A percentile compares a stretch with the other conserved stretches of the same genome.
Evolutionary conservation across 1,284 basidiomycete species (phyloP).

Genomic region (Moniliophthora roreri): DNA sequence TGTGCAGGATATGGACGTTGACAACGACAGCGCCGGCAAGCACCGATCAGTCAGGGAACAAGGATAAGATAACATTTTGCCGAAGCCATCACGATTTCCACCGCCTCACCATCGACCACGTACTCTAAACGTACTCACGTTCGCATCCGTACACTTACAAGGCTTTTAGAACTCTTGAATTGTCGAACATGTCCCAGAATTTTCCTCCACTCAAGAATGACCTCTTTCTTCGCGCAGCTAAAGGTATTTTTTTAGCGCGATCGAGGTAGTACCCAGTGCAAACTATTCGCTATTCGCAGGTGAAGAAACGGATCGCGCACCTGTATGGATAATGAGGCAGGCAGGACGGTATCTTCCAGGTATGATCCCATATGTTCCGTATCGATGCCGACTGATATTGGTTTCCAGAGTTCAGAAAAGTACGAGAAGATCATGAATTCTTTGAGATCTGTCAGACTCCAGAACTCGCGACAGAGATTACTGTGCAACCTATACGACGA

Average conservation of each 20-base stretch:
- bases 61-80: too few species aligned
- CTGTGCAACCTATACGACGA: slow-evolving; percentile 88
- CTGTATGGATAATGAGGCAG: slow-evolving; percentile 99
- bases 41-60: too few species aligned
- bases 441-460: slow-evolving; percentile 93
- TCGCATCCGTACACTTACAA: too few species aligned
- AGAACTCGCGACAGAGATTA: slow-evolving; percentile 81
- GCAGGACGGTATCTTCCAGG: slow-evolving; percentile 96
- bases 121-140: too few species aligned
- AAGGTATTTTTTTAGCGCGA: slow-evolving; percentile 48
- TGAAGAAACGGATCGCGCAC: slow-evolving; percentile 87
- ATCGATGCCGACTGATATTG: slow-evolving; percentile 4
- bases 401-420: slow-evolving; percentile 76
- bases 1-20: background rate
- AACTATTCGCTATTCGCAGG: slow-evolving; percentile 41
- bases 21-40: background rate
- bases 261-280: slow-evolving; percentile 4
- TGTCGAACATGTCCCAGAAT: slow-evolving; percentile 26
- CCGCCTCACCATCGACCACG: background rate
- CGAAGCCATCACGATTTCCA: too few species aligned
- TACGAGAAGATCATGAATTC: slow-evolving; percentile 85
- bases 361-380: slow-evolving; percentile 27
- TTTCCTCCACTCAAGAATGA: slow-evolving; percentile 89
- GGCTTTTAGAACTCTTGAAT: too few species aligned
- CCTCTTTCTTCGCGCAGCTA: slow-evolving; percentile 85